Conservation (phyloP, 176 grass and related monocot species). For the Chrysopogon serrulatus region DNA sequence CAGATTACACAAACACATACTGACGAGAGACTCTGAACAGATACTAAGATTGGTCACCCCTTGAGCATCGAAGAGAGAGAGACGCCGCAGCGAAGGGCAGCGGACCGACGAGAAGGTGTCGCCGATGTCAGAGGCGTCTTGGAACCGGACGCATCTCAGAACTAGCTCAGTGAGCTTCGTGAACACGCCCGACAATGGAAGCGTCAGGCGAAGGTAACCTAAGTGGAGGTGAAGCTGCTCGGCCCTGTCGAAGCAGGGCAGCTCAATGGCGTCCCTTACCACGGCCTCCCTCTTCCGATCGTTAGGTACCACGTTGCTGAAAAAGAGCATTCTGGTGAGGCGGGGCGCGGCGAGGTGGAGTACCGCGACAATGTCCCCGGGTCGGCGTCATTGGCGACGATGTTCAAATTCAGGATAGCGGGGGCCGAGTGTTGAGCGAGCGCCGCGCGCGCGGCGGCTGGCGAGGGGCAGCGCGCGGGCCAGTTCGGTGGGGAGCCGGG, state of each 20-base stretch:
- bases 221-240: background rate
- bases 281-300: background rate
- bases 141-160: background rate
- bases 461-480: background rate
- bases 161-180: background rate
- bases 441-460: background rate
- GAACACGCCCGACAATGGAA: background rate
- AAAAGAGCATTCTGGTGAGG: background rate
- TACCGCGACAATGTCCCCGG: background rate
- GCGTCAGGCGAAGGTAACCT: background rate
- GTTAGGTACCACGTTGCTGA: background rate
- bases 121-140: background rate
- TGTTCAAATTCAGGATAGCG: rapidly evolving
- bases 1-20: background rate
- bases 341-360: background rate
- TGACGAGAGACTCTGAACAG: background rate
- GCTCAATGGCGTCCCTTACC: background rate
- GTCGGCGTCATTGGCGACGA: background rate
- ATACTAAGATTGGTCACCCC: background rate
- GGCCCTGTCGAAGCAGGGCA: conserved; percentile 8
- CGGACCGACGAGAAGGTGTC: background rate
- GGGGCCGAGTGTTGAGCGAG: background rate
- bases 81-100: background rate
- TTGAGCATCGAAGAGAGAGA: background rate
- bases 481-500: background rate